A percentile compares a stretch with the other conserved stretches of the same genome.
These are phyloP conservation scores for Candida sanyaensis DNA, from an alignment of 1,139 yeast genomes.

Conservation along the genomic window DNA sequence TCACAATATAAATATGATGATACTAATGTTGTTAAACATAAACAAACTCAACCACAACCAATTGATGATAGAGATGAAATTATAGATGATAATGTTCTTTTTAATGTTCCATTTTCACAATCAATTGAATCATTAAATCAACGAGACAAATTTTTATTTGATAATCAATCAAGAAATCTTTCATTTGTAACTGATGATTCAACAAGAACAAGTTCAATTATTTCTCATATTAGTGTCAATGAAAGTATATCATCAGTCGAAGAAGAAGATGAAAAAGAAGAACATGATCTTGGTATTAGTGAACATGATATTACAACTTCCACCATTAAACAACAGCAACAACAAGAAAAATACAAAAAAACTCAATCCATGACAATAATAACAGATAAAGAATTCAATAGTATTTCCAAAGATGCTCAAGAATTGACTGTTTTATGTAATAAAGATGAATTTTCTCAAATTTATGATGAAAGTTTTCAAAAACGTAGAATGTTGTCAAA, in stretches of 20 bases:
- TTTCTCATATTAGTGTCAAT: constrained; percentile 27
- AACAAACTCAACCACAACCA: constrained; percentile 15
- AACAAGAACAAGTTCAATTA: constrained; percentile 47
- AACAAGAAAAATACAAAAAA: background rate
- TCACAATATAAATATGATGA: constrained; percentile 21
- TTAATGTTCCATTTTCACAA: constrained; percentile 66
- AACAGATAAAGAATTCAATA: constrained; percentile 18
- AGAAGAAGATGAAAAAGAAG: constrained; percentile 16
- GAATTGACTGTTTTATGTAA: constrained; percentile 44
- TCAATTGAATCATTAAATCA: constrained; percentile 35
- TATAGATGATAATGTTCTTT: constrained; percentile 45
- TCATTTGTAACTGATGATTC: constrained; percentile 33
- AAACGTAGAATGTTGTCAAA: constrained; percentile 30
- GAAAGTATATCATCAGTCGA: constrained; percentile 21
- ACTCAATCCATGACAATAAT: background rate
- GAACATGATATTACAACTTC: background rate
- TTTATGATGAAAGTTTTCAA: constrained; percentile 40
- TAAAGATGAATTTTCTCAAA: constrained; percentile 33
- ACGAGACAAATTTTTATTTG: constrained; percentile 26
- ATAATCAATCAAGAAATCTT: constrained; percentile 20
- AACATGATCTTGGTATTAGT: background rate
- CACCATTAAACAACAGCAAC: background rate
- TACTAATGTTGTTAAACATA: constrained; percentile 6
- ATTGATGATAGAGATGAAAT: constrained; percentile 47
- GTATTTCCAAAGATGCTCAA: constrained; percentile 49